Conservation (phyloP, 1,284 basidiomycete species). For the Anthracocystis panici-leucophaei region DNA sequence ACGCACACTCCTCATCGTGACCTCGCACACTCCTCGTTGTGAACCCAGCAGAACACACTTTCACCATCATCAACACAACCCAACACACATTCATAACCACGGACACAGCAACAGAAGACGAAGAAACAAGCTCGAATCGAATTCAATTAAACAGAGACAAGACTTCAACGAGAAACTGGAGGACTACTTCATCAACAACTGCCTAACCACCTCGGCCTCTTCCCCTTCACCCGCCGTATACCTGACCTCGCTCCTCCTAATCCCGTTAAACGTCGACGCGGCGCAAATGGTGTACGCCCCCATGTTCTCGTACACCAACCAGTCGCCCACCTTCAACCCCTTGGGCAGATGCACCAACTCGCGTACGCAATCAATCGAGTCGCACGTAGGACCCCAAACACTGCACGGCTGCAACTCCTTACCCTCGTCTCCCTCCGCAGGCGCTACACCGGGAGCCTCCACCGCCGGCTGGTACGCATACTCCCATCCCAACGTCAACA, state of each 20-base stretch:
- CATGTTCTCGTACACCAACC: constrained; percentile 92
- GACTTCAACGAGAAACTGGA: not conserved
- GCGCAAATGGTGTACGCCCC: constrained; percentile 93
- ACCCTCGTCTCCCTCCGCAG: constrained; percentile 29
- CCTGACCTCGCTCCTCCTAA: constrained; percentile 68
- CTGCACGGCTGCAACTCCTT: constrained; percentile 70
- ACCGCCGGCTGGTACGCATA: constrained; percentile 69
- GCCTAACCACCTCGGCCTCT: constrained; percentile 35
- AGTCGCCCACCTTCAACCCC: constrained; percentile 76
- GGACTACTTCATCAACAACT: constrained; percentile 34
- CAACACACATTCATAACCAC: too few species aligned
- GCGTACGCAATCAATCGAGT: constrained; percentile 80
- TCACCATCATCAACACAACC: too few species aligned
- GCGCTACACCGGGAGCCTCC: constrained; percentile 53
- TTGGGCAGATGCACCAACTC: constrained; percentile 59
- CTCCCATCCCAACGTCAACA: constrained; percentile 73
- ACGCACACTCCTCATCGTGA: too few species aligned
- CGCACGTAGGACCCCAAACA: constrained; percentile 82
- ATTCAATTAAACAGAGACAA: not conserved
- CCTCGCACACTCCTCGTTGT: too few species aligned
- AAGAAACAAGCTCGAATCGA: not conserved
- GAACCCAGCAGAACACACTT: too few species aligned
- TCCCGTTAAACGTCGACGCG: constrained; percentile 86
- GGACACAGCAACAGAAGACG: too few species aligned
- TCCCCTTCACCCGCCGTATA: constrained; percentile 70